Evolutionary conservation across 1,284 basidiomycete genomes (phyloP).

Genomic region (Cystobasidium pallidum): DNA sequence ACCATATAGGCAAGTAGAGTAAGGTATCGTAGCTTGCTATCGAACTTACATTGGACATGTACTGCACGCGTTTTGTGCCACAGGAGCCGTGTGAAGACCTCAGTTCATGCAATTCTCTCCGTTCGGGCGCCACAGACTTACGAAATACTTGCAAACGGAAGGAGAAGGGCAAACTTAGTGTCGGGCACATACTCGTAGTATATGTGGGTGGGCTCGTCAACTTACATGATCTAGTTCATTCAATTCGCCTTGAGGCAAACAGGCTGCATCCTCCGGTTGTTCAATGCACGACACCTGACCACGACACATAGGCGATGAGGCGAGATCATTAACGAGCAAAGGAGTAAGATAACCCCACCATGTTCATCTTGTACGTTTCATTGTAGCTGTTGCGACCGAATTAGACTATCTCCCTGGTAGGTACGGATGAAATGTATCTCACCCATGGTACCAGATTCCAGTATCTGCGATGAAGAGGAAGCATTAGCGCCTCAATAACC

Average conservation of each 20-base stretch:
- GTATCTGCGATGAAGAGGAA: conserved; percentile 20
- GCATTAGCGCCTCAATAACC: background rate
- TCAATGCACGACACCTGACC: conserved; percentile 27
- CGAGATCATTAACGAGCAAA: background rate
- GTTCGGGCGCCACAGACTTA: background rate
- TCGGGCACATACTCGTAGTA: no score
- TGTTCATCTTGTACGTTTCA: conserved; percentile 42
- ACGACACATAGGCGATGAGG: background rate
- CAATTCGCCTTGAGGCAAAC: conserved; percentile 14
- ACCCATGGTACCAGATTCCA: conserved; percentile 33
- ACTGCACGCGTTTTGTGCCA: background rate
- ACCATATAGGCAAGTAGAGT: no score
- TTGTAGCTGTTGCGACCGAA: conserved; percentile 14
- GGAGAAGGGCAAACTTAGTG: no score
- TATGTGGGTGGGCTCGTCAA: no score
- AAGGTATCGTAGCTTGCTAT: no score
- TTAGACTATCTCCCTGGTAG: background rate
- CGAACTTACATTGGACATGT: conserved; percentile 14
- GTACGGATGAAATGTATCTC: background rate
- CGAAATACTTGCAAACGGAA: conserved; percentile 8
- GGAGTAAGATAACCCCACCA: background rate
- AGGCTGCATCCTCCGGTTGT: conserved; percentile 23
- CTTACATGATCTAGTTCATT: conserved; percentile 25
- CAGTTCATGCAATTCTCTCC: background rate
- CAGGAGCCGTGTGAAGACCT: background rate